These are phyloP conservation scores for Malassezia caprae DNA, from an alignment of 1,284 basidiomycete genomes.

Conservation along the genomic window DNA sequence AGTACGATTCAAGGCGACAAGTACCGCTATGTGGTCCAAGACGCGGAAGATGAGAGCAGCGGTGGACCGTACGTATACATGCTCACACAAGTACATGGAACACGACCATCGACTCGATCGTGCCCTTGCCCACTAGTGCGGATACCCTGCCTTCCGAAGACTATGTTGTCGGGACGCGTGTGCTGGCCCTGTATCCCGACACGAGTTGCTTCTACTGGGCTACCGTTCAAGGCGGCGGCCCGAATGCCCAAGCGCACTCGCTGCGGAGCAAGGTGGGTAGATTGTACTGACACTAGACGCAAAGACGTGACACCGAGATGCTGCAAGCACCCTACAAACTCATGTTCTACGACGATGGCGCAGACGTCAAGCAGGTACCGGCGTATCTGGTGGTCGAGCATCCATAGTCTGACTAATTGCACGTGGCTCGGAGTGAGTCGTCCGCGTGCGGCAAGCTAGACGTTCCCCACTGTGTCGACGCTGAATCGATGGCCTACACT, in stretches of 20 bases:
- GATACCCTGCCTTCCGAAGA: constrained; percentile 36
- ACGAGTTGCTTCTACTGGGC: constrained; percentile 47
- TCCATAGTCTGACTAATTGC: constrained; percentile 20
- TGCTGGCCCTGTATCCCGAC: constrained; percentile 47
- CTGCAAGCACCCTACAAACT: constrained; percentile 38
- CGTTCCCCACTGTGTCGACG: not conserved
- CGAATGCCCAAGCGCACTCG: constrained; percentile 21
- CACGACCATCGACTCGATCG: constrained; percentile 36
- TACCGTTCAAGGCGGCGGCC: constrained; percentile 40
- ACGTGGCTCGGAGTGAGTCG: not conserved
- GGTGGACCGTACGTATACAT: constrained; percentile 15
- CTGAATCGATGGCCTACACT: not conserved
- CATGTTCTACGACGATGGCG: constrained; percentile 45
- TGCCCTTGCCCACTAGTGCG: constrained; percentile 36
- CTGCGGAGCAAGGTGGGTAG: constrained; percentile 20
- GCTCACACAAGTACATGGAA: constrained; percentile 20
- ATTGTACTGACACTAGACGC: constrained; percentile 11
- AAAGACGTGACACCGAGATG: constrained; percentile 32
- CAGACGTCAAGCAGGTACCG: constrained; percentile 37
- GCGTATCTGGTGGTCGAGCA: constrained; percentile 43
- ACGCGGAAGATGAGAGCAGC: constrained; percentile 21
- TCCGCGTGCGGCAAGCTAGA: not conserved
- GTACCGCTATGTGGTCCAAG: constrained; percentile 29
- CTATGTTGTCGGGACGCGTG: constrained; percentile 32
- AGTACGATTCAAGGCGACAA: constrained; percentile 31